Evolutionary conservation across 2,329 filamentous ascomycete species (phyloP).

Genomic region (Fusarium sp.): DNA sequence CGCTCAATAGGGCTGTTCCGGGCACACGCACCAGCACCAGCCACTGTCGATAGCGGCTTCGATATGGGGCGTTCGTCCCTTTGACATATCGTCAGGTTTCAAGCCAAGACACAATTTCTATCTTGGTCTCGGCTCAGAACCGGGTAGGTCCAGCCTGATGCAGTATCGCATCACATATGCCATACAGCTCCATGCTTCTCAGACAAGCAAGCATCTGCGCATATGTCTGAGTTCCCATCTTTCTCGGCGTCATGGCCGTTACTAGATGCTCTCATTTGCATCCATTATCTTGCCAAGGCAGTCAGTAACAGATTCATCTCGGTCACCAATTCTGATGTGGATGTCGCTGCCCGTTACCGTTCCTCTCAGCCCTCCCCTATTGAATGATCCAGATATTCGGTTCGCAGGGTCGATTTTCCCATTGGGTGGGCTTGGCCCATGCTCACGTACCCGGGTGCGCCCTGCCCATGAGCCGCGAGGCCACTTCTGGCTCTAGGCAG

Average conservation of each 20-base stretch:
- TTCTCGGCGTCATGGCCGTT: slow-evolving; percentile 31
- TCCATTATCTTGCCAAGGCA: slow-evolving; percentile 25
- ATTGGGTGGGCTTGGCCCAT: slow-evolving; percentile 22
- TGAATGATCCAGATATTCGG: slow-evolving; percentile 36
- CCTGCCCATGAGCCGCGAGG: slow-evolving; percentile 28
- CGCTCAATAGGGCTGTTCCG: slow-evolving; percentile 36
- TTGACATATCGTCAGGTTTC: slow-evolving; percentile 13
- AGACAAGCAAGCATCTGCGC: slow-evolving; percentile 15
- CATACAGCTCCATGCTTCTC: slow-evolving; percentile 12
- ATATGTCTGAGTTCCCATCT: slow-evolving; percentile 16
- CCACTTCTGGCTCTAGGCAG: slow-evolving; percentile 14
- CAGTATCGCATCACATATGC: slow-evolving; percentile 9
- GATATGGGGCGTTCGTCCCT: slow-evolving; percentile 9
- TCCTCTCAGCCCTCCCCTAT: slow-evolving; percentile 33
- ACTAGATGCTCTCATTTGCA: slow-evolving; percentile 27
- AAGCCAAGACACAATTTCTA: slow-evolving; percentile 12
- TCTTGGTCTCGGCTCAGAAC: slow-evolving; percentile 13
- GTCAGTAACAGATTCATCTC: slow-evolving; percentile 37
- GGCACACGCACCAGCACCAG: slow-evolving; percentile 11
- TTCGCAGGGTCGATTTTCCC: slow-evolving; percentile 35
- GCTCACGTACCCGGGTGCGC: slow-evolving; percentile 24
- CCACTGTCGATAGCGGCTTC: slow-evolving; percentile 5
- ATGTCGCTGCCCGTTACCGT: slow-evolving; percentile 15
- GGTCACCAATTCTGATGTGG: slow-evolving; percentile 32
- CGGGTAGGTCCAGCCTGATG: slow-evolving; percentile 20